These are phyloP conservation scores for Nepenthes mirabilis DNA, from an alignment of 148 eudicot species.

Conservation along the genomic window DNA sequence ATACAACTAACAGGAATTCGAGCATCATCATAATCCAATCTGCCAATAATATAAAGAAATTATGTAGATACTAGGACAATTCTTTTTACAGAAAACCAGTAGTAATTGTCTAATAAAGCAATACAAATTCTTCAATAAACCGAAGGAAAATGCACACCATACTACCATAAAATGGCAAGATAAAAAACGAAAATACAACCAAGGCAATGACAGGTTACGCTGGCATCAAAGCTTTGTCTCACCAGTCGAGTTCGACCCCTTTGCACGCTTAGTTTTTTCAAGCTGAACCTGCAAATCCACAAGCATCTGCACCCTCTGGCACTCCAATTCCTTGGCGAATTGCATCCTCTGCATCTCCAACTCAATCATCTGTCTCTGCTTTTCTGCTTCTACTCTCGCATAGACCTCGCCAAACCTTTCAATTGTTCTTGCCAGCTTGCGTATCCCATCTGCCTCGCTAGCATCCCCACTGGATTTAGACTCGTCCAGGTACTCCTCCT, in stretches of 20 bases:
- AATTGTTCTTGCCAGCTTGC: slow-evolving; percentile 50
- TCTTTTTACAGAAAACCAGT: no score
- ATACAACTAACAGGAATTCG: not conserved
- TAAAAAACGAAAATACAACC: not conserved
- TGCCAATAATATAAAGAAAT: no score
- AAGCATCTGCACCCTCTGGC: slow-evolving; percentile 74
- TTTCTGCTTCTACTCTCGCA: slow-evolving; percentile 52
- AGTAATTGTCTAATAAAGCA: no score
- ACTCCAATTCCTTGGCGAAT: slow-evolving; percentile 67
- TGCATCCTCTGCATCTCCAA: slow-evolving; percentile 79
- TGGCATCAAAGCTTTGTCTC: slow-evolving; percentile 5
- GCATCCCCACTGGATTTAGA: slow-evolving; percentile 5
- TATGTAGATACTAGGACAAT: no score
- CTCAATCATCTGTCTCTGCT: slow-evolving; percentile 65
- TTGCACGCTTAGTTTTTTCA: slow-evolving; percentile 51
- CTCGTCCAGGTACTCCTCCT: slow-evolving; percentile 15
- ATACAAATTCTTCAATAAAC: no score
- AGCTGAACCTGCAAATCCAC: slow-evolving; percentile 75
- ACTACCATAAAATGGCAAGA: not conserved
- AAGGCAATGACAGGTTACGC: not conserved
- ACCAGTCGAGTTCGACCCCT: slow-evolving; percentile 52
- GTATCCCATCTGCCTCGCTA: slow-evolving; percentile 36
- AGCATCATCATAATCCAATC: no score
- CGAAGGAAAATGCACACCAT: no score
- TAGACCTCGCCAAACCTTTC: slow-evolving; percentile 67